Base-by-base conservation (phyloP, 495 filamentous ascomycete species). In the Aspergillus avenaceus region DNA sequence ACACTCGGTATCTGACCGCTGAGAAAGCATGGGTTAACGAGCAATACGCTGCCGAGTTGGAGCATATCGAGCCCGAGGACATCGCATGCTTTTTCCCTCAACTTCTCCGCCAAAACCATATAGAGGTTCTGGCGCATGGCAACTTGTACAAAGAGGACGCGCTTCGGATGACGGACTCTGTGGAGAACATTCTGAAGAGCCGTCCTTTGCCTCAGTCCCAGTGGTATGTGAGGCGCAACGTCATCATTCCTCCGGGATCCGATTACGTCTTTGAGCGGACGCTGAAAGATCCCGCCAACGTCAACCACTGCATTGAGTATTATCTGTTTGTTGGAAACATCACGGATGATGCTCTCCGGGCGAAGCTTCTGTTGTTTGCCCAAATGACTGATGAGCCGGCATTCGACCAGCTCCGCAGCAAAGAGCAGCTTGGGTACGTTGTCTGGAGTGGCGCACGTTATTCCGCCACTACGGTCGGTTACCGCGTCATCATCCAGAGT, bases 131-230 rank as follows among this genome's bases (percentile, higher is more conserved):
- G 45, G 85, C 84, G 14, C 93, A 97, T 54, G 93, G 93, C 52
- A 99, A 99, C 66, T 65, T 99, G 16, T 88, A 95, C 76, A 95
- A 92, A 66, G 91, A 97, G 67, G 95, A 99, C 67, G 90, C 91
- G 0, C 73, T 97, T 50, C 85, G 83, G 57, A 79, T 96, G 70
- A 90, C 88, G 0, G 82, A 92, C 58, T 78, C 95, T 50, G 76
- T 96, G 19, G 87, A 95, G 63, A 80, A 73, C 23, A 87, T 81
- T 2, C 67, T 99, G n/a, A 83, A 86, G 57, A 89, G 91, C 9
- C 81, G 87, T 16, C 59, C 75, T 8, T 69, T 97, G 22, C 87
- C 90, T 4, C 79, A 81, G 34, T 79, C 83, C 25, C 91, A 97
- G 65, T 95, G 88, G 85, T 79, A 82, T 38, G 78, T 91, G 49